Evolutionary conservation across 352 stramenopile genomes (phyloP), one percentile per base, ranked within the genome.

Genomic region (Pythium myriotylum): DNA sequence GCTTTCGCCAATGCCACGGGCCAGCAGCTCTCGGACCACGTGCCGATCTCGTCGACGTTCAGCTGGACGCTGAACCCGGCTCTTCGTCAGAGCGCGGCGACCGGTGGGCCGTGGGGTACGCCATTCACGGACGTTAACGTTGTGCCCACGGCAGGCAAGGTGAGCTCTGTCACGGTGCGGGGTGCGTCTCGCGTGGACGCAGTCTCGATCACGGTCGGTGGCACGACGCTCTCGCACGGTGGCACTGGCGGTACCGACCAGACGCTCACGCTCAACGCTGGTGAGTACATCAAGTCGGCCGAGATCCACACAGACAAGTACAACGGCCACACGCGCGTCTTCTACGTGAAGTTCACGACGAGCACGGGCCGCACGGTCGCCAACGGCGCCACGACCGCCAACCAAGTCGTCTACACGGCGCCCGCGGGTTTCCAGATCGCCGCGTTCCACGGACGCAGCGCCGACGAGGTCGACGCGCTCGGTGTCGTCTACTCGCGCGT

Each of bases 301-400:
- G 73, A 84, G 45, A n/a, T 54, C 22, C 76, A 84, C 43, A 72
- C 61, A 70, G 76, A 23, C n/a, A 74, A 78, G 68, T 72, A 85
- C 42, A 55, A 63, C 24, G 27, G 52, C 4, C 61, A 66, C 45
- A 82, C 73, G n/a, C 68, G 62, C 19, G 62, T 82, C 20, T 82
- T 77, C 52, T 85, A 74, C 47, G 45, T 82, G 10, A 74, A 65
- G 16, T 68, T 73, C 5, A 68, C 29, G 29, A 35, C 29, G 29
- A 35, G 29, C 29, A 35, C 29, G 5, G 29, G 29, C 29, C 29
- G 29, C 1, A 67, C 62, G 12, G 52, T 85, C 9, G 43, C 69
- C 1, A 52, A 46, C 22, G 76, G 71, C 54, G 68, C 67, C 9
- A 73, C 72, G 41, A 82, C 71, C 12, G 20, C 43, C 6, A 65